phyloP scores from a whole-genome alignment of 257 asterid genomes.

The Nicotiana undulata region DNA sequence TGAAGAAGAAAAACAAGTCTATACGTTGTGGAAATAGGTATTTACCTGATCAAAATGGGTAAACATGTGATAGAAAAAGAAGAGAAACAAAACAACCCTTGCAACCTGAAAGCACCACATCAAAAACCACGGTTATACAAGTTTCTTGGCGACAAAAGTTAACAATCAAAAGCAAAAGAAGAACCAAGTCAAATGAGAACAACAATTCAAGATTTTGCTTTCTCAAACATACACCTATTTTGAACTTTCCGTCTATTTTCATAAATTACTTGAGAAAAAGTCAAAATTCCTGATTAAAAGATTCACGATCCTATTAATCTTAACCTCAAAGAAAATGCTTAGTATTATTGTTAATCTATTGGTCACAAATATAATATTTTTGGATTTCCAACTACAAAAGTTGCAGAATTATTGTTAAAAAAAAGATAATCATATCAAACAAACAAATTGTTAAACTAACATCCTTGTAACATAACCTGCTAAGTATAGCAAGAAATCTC shows the following conservation, averaged over 20 bases:
- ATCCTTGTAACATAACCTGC: not conserved
- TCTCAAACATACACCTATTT: not conserved
- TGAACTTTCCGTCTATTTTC: not conserved
- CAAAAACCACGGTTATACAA: conserved; percentile 3
- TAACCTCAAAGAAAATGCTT: not conserved
- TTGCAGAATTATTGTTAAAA: not conserved
- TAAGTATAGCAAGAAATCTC: not conserved
- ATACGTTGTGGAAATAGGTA: not conserved
- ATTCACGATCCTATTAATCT: not conserved
- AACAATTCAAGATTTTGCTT: not conserved
- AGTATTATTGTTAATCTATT: not conserved
- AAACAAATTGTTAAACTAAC: not conserved
- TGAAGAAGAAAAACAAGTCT: not conserved
- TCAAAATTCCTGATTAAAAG: not conserved
- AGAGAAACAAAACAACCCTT: conserved; percentile 60
- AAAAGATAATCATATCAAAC: not conserved
- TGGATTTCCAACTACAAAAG: not conserved
- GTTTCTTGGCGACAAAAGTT: not conserved
- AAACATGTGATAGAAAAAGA: conserved; percentile 71
- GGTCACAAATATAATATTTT: not conserved
- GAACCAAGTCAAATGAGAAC: not conserved
- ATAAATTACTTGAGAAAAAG: not conserved
- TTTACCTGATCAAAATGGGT: conserved; percentile 80
- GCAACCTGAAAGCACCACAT: conserved; percentile 58
- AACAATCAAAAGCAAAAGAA: conserved; percentile 10